Conservation (phyloP, 106 monocot species). For the Apostasia shenzhenica region DNA sequence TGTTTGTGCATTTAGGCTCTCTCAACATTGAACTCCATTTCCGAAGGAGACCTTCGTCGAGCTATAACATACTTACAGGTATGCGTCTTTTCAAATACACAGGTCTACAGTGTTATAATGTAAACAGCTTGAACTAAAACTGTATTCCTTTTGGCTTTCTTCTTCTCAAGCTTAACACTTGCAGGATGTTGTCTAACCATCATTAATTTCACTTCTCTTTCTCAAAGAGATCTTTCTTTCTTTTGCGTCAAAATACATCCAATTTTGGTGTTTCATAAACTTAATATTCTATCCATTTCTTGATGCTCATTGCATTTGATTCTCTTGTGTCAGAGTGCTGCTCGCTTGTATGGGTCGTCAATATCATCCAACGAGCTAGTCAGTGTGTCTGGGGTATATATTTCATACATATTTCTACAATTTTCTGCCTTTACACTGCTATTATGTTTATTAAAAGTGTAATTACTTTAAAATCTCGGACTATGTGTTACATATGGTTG, state of each 20-base stretch:
- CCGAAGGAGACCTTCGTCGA: conserved; percentile 95
- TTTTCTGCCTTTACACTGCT: conserved; percentile 1
- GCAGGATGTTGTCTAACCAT: background rate
- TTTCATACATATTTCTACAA: background rate
- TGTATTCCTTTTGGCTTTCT: background rate
- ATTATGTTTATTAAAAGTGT: background rate
- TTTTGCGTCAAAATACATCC: background rate
- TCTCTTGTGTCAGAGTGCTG: conserved; percentile 70
- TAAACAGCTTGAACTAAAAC: background rate
- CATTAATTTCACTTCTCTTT: no score
- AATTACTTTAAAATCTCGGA: background rate
- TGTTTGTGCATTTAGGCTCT: conserved; percentile 48
- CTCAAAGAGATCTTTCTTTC: background rate
- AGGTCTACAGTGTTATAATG: background rate
- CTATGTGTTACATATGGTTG: background rate
- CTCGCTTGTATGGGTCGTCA: conserved; percentile 84
- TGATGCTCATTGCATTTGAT: background rate
- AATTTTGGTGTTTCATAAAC: no score
- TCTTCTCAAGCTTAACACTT: background rate
- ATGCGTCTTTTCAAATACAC: conserved; percentile 2
- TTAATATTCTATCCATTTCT: background rate
- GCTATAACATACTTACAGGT: conserved; percentile 99
- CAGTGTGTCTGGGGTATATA: conserved; percentile 84
- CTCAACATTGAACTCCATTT: conserved; percentile 74
- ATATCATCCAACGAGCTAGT: conserved; percentile 78